Evolutionary conservation across 179 eudicot genomes (phyloP).

Genomic region (Drosera spatulata): DNA sequence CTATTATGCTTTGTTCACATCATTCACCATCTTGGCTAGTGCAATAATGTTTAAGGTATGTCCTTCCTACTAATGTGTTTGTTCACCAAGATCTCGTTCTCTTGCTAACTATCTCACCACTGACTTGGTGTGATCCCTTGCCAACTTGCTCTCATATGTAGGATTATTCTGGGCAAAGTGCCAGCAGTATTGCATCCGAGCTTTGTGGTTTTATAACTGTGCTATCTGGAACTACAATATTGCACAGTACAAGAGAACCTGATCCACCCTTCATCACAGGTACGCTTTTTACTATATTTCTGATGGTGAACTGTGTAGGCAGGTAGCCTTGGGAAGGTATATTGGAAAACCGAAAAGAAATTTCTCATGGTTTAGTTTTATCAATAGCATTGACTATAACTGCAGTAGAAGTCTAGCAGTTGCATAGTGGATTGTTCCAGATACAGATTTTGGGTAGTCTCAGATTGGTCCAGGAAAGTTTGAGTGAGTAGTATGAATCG

Average conservation of each 20-base stretch:
- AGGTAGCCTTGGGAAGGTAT: too few species aligned
- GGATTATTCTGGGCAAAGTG: constrained; percentile 73
- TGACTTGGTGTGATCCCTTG: neutral
- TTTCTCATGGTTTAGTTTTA: too few species aligned
- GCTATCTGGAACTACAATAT: constrained; percentile 49
- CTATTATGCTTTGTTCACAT: constrained; percentile 34
- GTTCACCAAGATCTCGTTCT: neutral
- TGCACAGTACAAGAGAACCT: constrained; percentile 56
- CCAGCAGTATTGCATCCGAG: constrained; percentile 43
- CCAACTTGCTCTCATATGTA: constrained; percentile 8
- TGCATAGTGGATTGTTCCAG: too few species aligned
- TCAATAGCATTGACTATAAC: too few species aligned
- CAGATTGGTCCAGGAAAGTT: too few species aligned
- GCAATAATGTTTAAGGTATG: constrained; percentile 35
- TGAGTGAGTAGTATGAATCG: too few species aligned
- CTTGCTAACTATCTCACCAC: neutral
- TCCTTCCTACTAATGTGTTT: neutral
- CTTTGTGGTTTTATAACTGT: constrained; percentile 64
- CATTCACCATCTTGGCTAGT: constrained; percentile 30
- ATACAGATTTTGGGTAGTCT: too few species aligned
- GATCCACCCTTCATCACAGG: constrained; percentile 34
- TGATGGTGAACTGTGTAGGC: too few species aligned
- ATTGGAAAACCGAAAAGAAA: too few species aligned
- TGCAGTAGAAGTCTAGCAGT: too few species aligned
- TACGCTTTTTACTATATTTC: neutral